phyloP scores from a whole-genome alignment of 352 stramenopile genomes.

The Pythium phragmitis region DNA sequence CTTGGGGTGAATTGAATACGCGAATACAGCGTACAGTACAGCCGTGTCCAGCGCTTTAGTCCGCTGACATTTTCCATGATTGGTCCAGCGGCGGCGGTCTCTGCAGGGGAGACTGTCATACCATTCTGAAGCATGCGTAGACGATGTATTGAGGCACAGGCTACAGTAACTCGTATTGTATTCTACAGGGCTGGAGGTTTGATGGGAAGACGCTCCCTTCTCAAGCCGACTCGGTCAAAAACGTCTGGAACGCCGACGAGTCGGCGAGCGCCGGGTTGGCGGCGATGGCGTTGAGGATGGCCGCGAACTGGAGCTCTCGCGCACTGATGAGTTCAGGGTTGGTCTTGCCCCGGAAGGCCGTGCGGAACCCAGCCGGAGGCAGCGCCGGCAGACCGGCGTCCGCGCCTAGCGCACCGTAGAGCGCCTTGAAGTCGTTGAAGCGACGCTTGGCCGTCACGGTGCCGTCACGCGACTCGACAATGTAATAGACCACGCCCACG shows the following conservation, averaged over 20 bases:
- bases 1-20: too few relatives aligned
- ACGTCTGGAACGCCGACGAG: slow-evolving; percentile 58
- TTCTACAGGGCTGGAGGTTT: neutral
- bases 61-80: too few relatives aligned
- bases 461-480: slow-evolving; percentile 42
- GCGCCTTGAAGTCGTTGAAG: slow-evolving; percentile 81
- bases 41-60: too few relatives aligned
- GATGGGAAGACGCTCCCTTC: neutral
- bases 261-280: slow-evolving; percentile 41
- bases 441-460: slow-evolving; percentile 56
- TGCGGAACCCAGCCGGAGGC: slow-evolving; percentile 42
- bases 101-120: too few relatives aligned
- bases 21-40: too few relatives aligned
- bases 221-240: slow-evolving; percentile 13
- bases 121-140: too few relatives aligned
- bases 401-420: slow-evolving; percentile 45
- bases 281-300: slow-evolving; percentile 70
- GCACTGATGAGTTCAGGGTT: slow-evolving; percentile 58
- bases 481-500: slow-evolving; percentile 69
- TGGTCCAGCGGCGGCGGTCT: too few relatives aligned
- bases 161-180: neutral
- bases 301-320: slow-evolving; percentile 56
- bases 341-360: slow-evolving; percentile 52
- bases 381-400: slow-evolving; percentile 45
- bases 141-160: too few relatives aligned